Conservation (phyloP, 2,329 filamentous ascomycete genomes). For the Calonectria montana region DNA sequence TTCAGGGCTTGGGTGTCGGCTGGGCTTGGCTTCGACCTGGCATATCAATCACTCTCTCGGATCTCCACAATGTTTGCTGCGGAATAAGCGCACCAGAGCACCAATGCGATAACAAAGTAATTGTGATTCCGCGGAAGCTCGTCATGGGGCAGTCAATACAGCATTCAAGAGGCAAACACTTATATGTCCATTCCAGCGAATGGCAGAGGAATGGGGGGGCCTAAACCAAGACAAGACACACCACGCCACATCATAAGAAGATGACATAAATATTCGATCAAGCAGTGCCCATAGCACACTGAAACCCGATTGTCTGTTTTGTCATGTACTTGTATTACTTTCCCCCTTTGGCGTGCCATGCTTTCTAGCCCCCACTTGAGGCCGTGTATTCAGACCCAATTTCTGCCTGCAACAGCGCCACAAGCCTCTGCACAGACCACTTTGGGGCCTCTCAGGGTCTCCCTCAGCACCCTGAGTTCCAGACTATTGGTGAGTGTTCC, state of each 20-base stretch:
- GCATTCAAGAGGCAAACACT: not conserved
- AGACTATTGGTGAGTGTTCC: constrained; percentile 6
- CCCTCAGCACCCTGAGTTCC: not conserved
- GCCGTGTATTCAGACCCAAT: constrained; percentile 1
- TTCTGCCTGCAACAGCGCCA: constrained; percentile 19
- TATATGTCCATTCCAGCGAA: not conserved
- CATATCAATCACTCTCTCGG: not conserved
- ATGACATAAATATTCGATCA: no score
- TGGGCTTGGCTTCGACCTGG: not conserved
- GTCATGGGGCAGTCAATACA: not conserved
- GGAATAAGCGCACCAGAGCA: not conserved
- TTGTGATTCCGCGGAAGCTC: not conserved
- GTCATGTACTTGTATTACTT: no score
- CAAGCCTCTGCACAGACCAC: constrained; percentile 12
- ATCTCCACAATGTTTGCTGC: not conserved
- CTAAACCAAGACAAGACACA: not conserved
- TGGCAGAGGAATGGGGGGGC: not conserved
- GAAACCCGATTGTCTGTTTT: no score
- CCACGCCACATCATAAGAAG: no score
- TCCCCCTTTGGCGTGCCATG: no score
- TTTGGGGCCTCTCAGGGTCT: not conserved
- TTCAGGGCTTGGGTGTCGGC: constrained; percentile 1
- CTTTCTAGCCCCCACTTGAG: no score
- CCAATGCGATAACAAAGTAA: not conserved
- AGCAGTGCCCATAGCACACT: no score